Conservation (phyloP, 345 rosid species). For the Lenwebbia sp. region DNA sequence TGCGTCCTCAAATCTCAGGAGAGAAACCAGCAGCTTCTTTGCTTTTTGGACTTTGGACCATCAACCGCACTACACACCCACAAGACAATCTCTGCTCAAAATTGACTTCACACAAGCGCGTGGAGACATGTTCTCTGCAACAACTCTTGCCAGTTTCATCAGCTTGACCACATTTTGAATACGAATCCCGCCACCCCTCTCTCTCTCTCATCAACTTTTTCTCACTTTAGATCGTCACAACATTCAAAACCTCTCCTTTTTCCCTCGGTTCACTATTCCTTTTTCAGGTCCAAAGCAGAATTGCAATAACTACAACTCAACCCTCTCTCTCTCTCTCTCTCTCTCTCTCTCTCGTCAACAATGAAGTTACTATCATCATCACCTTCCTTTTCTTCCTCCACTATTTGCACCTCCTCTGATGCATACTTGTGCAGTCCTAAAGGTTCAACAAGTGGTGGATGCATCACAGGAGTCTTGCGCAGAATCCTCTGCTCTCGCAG, state of each 20-base stretch:
- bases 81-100: slow-evolving; percentile 1
- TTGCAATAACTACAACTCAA: not conserved
- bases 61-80: not conserved
- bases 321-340: not conserved
- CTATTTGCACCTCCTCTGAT: slow-evolving; percentile 14
- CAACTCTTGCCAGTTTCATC: not conserved
- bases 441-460: slow-evolving; percentile 25
- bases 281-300: slow-evolving; percentile 7
- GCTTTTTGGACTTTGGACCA: not conserved
- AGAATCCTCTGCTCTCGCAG: slow-evolving; percentile 39
- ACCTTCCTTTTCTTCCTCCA: slow-evolving; percentile 23
- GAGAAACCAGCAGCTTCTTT: not conserved
- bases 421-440: slow-evolving; percentile 20
- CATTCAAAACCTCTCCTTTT: not conserved
- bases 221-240: not conserved
- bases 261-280: not conserved
- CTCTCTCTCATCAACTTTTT: slow-evolving; percentile 1
- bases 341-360: not conserved
- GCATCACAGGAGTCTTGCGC: slow-evolving; percentile 41
- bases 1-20: not conserved
- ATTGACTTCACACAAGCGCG: slow-evolving; percentile 52
- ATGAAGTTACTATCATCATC: slow-evolving; percentile 34
- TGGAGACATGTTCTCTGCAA: slow-evolving; percentile 17
- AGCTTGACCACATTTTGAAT: slow-evolving; percentile 33
- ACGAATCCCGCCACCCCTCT: slow-evolving; percentile 39